These are phyloP conservation scores for Fremontodendron californicum DNA, from an alignment of 345 rosid species.

Conservation along the genomic window DNA sequence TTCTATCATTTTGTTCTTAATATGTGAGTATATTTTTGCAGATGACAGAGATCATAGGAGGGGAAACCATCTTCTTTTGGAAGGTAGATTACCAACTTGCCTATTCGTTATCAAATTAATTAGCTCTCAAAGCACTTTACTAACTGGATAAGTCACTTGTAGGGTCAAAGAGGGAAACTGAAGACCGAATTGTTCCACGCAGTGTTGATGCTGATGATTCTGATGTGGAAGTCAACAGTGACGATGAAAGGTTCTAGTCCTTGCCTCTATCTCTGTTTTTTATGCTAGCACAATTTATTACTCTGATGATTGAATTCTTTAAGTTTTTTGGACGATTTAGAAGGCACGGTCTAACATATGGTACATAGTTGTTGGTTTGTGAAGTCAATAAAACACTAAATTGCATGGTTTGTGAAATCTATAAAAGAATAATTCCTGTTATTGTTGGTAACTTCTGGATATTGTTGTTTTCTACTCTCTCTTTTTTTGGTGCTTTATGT, in stretches of 20 bases:
- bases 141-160: constrained; percentile 18
- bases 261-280: constrained; percentile 4
- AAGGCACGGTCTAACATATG: background rate
- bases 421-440: background rate
- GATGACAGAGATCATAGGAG: constrained; percentile 91
- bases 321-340: background rate
- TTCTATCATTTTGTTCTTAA: background rate
- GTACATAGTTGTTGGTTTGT: background rate
- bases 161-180: constrained; percentile 75
- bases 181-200: constrained; percentile 79
- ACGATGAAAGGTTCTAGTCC: constrained; percentile 54
- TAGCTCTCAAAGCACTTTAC: constrained; percentile 15
- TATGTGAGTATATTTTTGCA: constrained; percentile 25
- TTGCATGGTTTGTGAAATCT: background rate
- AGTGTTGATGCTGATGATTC: constrained; percentile 97
- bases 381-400: background rate
- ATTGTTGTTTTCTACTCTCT: background rate
- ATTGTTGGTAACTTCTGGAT: background rate
- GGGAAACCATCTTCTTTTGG: constrained; percentile 71
- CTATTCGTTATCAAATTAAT: background rate
- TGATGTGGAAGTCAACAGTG: constrained; percentile 68
- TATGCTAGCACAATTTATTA: background rate
- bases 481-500: background rate
- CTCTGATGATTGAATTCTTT: background rate
- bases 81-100: constrained; percentile 40